These are phyloP conservation scores for Penicillium sp. DNA, from an alignment of 2,329 filamentous ascomycete genomes.

Conservation along the genomic window DNA sequence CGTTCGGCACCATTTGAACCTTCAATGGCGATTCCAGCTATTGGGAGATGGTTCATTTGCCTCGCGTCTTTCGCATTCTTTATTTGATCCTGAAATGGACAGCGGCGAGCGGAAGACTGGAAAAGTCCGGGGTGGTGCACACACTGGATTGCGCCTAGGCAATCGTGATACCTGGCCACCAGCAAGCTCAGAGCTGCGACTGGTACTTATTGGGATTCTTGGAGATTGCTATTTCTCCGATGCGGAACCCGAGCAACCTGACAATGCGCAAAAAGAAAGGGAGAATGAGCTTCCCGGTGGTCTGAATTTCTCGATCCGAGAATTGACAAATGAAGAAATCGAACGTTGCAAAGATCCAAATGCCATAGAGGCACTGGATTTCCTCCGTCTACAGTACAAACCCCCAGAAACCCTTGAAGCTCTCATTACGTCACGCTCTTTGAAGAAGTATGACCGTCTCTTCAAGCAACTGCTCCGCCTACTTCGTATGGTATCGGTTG, in stretches of 20 bases:
- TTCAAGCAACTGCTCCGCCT: constrained; percentile 78
- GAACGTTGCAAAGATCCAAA: constrained; percentile 78
- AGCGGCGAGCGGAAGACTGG: constrained; percentile 72
- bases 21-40: constrained; percentile 79
- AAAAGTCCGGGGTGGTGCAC: constrained; percentile 64
- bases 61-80: constrained; percentile 71
- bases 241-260: constrained; percentile 15
- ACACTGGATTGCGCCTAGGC: constrained; percentile 81
- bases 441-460: constrained; percentile 79
- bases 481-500: constrained; percentile 73
- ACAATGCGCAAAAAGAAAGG: constrained; percentile 23
- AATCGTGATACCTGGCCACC: constrained; percentile 85
- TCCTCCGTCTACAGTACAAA: constrained; percentile 81
- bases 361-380: constrained; percentile 86
- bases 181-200: constrained; percentile 84
- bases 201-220: constrained; percentile 83
- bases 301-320: constrained; percentile 79
- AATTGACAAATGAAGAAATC: constrained; percentile 74
- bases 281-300: constrained; percentile 60
- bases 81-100: constrained; percentile 81
- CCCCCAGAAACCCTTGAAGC: constrained; percentile 68
- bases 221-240: constrained; percentile 64
- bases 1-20: constrained; percentile 66
- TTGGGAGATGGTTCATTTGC: constrained; percentile 83
- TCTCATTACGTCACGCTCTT: constrained; percentile 67